Conservation (phyloP, 495 filamentous ascomycete genomes). For the Hyaloscypha variabilis region DNA sequence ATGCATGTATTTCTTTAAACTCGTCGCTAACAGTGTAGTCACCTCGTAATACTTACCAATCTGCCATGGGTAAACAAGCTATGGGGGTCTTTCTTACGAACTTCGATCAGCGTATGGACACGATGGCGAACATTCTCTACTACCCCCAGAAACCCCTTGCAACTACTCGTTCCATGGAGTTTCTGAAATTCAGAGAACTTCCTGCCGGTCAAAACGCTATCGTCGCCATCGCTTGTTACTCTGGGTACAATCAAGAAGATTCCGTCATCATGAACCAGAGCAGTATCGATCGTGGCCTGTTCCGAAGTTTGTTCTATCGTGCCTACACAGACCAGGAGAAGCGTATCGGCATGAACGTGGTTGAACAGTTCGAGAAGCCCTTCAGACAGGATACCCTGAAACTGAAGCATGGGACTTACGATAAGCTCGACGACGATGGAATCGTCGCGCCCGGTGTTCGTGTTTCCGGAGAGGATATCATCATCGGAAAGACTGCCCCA, state of each 20-base stretch:
- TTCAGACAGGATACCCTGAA: constrained; percentile 83
- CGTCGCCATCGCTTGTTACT: constrained; percentile 95
- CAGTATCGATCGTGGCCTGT: constrained; percentile 94
- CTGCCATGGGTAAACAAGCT: constrained; percentile 99
- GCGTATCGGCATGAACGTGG: constrained; percentile 82
- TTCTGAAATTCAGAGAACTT: constrained; percentile 94
- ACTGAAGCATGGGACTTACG: constrained; percentile 94
- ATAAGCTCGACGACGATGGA: constrained; percentile 96
- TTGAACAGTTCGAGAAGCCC: constrained; percentile 95
- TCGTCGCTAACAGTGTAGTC: constrained; percentile 53
- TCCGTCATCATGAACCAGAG: constrained; percentile 99
- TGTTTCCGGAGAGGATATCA: constrained; percentile 96
- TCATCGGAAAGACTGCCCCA: constrained; percentile 97
- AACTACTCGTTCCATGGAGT: constrained; percentile 98
- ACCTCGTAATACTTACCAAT: constrained; percentile 98
- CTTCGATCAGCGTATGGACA: constrained; percentile 95
- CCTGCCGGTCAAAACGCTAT: constrained; percentile 98
- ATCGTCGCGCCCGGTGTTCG: constrained; percentile 90
- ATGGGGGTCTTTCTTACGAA: constrained; percentile 99
- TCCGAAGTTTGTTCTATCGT: constrained; percentile 97
- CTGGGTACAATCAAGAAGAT: constrained; percentile 99
- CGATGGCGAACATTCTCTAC: constrained; percentile 98
- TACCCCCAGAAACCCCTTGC: constrained; percentile 98
- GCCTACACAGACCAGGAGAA: constrained; percentile 97
- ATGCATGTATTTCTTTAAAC: constrained; percentile 16